These are phyloP conservation scores for Cerioporus squamosus DNA, from an alignment of 1,284 basidiomycete species.

Conservation along the genomic window DNA sequence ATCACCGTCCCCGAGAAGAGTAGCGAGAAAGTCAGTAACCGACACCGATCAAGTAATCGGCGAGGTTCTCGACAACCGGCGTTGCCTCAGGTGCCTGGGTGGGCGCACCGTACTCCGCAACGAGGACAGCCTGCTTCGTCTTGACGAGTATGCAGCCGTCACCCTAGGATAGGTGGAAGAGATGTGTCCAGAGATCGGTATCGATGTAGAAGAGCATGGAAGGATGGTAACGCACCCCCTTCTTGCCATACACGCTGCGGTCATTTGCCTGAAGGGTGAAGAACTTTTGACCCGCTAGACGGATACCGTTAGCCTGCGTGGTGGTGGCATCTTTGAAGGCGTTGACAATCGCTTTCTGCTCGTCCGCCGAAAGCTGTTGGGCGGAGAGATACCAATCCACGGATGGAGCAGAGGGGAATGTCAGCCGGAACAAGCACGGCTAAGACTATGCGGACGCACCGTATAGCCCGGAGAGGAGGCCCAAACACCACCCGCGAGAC, in stretches of 20 bases:
- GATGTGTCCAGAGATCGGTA: no score
- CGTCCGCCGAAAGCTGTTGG: conserved; percentile 78
- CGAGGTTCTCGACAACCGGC: conserved; percentile 73
- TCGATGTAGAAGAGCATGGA: no score
- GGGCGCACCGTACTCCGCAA: conserved; percentile 79
- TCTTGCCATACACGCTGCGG: conserved; percentile 82
- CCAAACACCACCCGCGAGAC: conserved; percentile 88
- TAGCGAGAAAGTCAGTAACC: conserved; percentile 45
- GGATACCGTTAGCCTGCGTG: conserved; percentile 67
- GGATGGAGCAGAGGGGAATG: no score
- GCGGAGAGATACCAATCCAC: no score
- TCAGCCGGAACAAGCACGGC: no score
- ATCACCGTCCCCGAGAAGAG: background rate
- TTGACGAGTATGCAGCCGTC: conserved; percentile 86
- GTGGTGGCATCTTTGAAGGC: conserved; percentile 54
- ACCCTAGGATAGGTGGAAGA: conserved; percentile 48
- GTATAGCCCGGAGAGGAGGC: conserved; percentile 76
- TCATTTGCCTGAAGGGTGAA: conserved; percentile 68
- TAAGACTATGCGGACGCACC: conserved; percentile 48
- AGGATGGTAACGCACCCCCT: conserved; percentile 57
- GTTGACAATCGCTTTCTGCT: conserved; percentile 72
- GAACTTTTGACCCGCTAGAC: conserved; percentile 80
- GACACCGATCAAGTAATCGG: conserved; percentile 79
- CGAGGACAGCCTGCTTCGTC: conserved; percentile 88
- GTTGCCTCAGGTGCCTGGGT: conserved; percentile 77